These are phyloP conservation scores for Tripterygium wilfordii DNA, from an alignment of 177 flowering plant species.

Conservation along the genomic window DNA sequence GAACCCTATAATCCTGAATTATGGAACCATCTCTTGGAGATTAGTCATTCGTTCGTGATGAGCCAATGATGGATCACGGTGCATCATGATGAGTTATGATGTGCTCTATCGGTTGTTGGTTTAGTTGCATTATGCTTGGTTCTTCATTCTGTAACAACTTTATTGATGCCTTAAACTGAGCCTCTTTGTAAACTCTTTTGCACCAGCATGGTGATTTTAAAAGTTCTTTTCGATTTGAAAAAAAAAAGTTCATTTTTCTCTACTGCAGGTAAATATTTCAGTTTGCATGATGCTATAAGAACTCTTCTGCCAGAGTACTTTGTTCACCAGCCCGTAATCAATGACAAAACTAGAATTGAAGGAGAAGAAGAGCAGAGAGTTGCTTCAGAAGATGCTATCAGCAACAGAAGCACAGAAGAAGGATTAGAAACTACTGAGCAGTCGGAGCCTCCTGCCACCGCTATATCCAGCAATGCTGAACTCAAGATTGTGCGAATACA, in stretches of 20 bases:
- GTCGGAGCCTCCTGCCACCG: slow-evolving; percentile 3
- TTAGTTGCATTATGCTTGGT: no score
- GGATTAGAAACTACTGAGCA: slow-evolving; percentile 14
- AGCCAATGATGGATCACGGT: no score
- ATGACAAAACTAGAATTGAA: slow-evolving; percentile 24
- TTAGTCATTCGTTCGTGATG: no score
- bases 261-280: slow-evolving; percentile 66
- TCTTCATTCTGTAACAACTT: no score
- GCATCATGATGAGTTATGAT: no score
- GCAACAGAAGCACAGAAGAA: slow-evolving; percentile 13
- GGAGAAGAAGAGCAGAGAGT: slow-evolving; percentile 21
- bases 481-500: slow-evolving; percentile 78
- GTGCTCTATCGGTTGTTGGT: no score
- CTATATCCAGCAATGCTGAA: slow-evolving; percentile 25
- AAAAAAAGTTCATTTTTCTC: no score
- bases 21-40: no score
- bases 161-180: no score
- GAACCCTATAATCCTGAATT: no score
- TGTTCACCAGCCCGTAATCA: slow-evolving; percentile 18
- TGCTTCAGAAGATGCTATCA: slow-evolving; percentile 19
- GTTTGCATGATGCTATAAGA: slow-evolving; percentile 63
- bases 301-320: slow-evolving; percentile 62
- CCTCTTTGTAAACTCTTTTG: background rate
- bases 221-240: no score
- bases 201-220: background rate